Conservation (phyloP, 352 stramenopile genomes). For the Blastocystis sp. region DNA sequence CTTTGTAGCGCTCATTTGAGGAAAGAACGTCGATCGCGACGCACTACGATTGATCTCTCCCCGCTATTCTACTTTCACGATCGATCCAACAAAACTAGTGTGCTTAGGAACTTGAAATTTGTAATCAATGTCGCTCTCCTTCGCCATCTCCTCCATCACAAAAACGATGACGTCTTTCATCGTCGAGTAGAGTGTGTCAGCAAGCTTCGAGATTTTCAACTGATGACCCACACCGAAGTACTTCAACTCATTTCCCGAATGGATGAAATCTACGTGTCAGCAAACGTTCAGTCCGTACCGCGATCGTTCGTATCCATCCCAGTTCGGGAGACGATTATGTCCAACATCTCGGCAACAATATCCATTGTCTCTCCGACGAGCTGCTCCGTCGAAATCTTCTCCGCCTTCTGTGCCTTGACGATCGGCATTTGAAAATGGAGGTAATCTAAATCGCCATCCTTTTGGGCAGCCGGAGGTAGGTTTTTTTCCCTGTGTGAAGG, state of each 20-base stretch:
- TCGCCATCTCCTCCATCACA: slow-evolving; percentile 46
- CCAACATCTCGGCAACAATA: slow-evolving; percentile 27
- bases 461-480: background rate
- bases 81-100: slow-evolving; percentile 41
- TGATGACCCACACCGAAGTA: slow-evolving; percentile 42
- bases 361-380: slow-evolving; percentile 25
- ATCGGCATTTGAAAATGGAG: slow-evolving; percentile 12
- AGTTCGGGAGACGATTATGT: slow-evolving; percentile 34
- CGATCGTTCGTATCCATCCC: slow-evolving; percentile 11
- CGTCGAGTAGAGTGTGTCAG: slow-evolving; percentile 34
- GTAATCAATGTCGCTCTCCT: slow-evolving; percentile 37
- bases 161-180: slow-evolving; percentile 42
- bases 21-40: slow-evolving; percentile 32
- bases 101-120: slow-evolving; percentile 52
- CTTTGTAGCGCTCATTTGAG: background rate
- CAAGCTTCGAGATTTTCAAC: slow-evolving; percentile 52
- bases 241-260: slow-evolving; percentile 16
- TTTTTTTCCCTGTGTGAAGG: background rate
- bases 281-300: background rate
- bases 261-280: background rate
- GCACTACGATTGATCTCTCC: background rate
- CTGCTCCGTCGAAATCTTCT: slow-evolving; percentile 11
- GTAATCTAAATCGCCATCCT: background rate
- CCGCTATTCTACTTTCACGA: background rate
- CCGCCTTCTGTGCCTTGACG: background rate